Conservation (phyloP, 306 rosid species). For the Purshia tridentata region DNA sequence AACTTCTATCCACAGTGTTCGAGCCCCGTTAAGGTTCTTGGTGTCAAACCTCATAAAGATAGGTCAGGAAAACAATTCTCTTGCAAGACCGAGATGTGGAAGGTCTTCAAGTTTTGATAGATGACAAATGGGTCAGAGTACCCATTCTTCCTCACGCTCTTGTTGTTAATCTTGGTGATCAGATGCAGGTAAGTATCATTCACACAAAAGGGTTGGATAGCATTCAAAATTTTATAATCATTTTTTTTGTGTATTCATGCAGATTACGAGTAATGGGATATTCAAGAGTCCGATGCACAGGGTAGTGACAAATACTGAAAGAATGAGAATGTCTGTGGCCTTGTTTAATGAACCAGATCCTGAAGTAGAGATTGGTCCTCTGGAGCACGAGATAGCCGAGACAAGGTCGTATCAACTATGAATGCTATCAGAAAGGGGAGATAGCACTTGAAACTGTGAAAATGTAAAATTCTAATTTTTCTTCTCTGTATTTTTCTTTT, state of each 20-base stretch:
- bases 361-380: slow-evolving; percentile 16
- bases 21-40: slow-evolving; percentile 62
- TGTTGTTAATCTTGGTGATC: slow-evolving; percentile 77
- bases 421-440: slow-evolving; percentile 14
- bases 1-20: slow-evolving; percentile 73
- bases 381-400: slow-evolving; percentile 13
- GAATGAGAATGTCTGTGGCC: slow-evolving; percentile 16
- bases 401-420: slow-evolving; percentile 22
- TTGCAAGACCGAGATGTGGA: slow-evolving; percentile 70
- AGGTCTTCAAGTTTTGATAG: slow-evolving; percentile 78
- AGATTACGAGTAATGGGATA: slow-evolving; percentile 20
- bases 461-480: neutral
- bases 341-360: slow-evolving; percentile 16
- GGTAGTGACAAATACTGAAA: slow-evolving; percentile 21
- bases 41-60: slow-evolving; percentile 71
- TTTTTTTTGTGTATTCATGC: neutral
- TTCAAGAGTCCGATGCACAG: slow-evolving; percentile 28
- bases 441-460: slow-evolving; percentile 12
- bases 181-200: slow-evolving; percentile 10
- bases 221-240: no score
- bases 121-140: slow-evolving; percentile 59
- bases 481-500: no score
- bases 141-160: slow-evolving; percentile 66
- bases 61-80: slow-evolving; percentile 54
- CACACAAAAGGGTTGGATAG: no score